Conservation (phyloP, 768 basidiomycete genomes). For the Chalciporus piperatus region DNA sequence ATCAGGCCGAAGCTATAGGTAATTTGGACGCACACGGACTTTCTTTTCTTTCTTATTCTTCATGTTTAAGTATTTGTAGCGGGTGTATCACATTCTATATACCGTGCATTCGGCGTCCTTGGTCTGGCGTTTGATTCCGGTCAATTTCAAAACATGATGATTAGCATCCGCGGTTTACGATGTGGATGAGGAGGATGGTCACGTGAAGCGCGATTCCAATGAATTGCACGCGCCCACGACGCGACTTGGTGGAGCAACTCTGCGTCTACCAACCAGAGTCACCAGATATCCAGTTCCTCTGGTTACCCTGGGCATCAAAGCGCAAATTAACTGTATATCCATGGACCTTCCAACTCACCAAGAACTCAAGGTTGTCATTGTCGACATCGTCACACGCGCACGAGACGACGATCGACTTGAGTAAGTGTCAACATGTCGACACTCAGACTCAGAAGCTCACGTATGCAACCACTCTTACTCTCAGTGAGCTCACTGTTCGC, state of each 20-base stretch:
- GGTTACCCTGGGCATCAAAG: not conserved
- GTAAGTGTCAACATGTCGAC: slow-evolving; percentile 3
- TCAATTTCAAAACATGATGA: no score
- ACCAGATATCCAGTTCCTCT: not conserved
- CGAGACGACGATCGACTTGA: slow-evolving; percentile 19
- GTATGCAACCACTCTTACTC: slow-evolving; percentile 2
- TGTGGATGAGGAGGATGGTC: slow-evolving; percentile 2
- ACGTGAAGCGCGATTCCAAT: slow-evolving; percentile 9
- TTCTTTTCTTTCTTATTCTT: not conserved
- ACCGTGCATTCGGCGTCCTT: no score
- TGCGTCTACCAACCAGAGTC: not conserved
- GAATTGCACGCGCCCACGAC: not conserved
- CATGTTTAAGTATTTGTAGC: not conserved
- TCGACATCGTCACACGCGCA: slow-evolving; percentile 22
- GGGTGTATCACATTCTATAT: no score
- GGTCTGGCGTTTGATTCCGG: no score
- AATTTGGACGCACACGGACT: not conserved
- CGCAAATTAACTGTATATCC: not conserved
- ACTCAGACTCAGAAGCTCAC: not conserved
- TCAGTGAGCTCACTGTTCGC: slow-evolving; percentile 41
- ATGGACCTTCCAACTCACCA: slow-evolving; percentile 16
- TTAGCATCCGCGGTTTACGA: not conserved
- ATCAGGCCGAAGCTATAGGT: slow-evolving; percentile 50
- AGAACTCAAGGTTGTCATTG: slow-evolving; percentile 18
- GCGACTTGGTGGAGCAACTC: not conserved